Base-by-base conservation (phyloP, 306 rosid genomes). In the Senna tora region DNA sequence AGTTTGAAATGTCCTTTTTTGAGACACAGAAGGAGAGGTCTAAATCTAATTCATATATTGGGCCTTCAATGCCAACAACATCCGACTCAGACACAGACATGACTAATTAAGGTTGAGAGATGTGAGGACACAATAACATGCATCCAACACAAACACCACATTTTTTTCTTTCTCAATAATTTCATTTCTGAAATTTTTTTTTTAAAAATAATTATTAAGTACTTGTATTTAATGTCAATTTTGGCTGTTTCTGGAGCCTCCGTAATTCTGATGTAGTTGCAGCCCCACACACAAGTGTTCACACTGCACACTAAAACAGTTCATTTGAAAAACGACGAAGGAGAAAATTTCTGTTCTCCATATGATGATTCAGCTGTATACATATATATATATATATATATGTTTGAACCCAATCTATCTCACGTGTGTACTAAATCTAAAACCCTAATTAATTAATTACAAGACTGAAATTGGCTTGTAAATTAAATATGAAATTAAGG, bases 231-330 rank as follows among this genome's bases (percentile, higher is more conserved):
- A 64, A 64, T 64, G 34, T 22, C 20, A 0, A 11, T 7, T 21
- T 65, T 65, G 70, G 39, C 70, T 12, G 54, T 22, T 43, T 65
- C 14, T 43, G 33, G 21, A 21, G 22, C 15, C 70, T 43, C 38
- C 53, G 42, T 11, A 43, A 14, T 42, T 43, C 22, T 7, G 39
- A 65, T 22, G 22, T 22, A 43, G 14, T 65, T 43, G 21, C 50
- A 14, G 38, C 69, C 69, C 69, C 69, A 43, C 51, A 43, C 54
- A 38, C 2, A 41, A 38, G 8, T 11, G 17, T 12, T 15, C 50
- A 9, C 53, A 14, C 69, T 22, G 53, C 70, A 13, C 70, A 13
- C 15, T 10, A 22, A 42, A 42, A 43, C 70, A 42, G 55, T 15
- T n/a, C n/a, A n/a, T n/a, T 14, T 42, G 50, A 20, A 12, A 20